A percentile compares a stretch with the other conserved stretches of the same genome.
Conservation (phyloP, 1,284 basidiomycete species). For the Cryptococcus sp. region DNA sequence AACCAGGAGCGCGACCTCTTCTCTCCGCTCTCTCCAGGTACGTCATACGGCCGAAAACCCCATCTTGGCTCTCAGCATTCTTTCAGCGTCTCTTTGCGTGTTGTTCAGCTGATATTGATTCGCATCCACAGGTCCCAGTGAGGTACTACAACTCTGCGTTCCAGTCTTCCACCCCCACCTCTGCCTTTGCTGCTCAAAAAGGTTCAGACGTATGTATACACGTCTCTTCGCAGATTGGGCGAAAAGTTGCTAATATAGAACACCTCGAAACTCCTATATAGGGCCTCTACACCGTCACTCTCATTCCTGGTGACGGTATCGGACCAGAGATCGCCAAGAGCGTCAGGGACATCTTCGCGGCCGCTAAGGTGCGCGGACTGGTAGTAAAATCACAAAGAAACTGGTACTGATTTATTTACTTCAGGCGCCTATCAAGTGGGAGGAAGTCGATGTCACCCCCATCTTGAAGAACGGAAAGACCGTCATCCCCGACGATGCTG, state of each 20-base stretch:
- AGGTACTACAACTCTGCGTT: slow-evolving; percentile 49
- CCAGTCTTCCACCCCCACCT: slow-evolving; percentile 63
- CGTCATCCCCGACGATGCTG: slow-evolving; percentile 89
- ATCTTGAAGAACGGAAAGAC: slow-evolving; percentile 94
- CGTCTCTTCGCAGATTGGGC: not conserved
- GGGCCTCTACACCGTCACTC: slow-evolving; percentile 79
- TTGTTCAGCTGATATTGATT: not conserved
- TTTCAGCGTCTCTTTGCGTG: no score
- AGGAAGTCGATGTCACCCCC: slow-evolving; percentile 96
- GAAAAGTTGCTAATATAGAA: slow-evolving; percentile 3
- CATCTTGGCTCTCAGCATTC: not conserved
- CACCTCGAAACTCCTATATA: slow-evolving; percentile 42
- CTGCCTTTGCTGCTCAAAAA: slow-evolving; percentile 85
- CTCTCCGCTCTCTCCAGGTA: slow-evolving; percentile 42
- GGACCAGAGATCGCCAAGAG: slow-evolving; percentile 97
- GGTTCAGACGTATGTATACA: slow-evolving; percentile 65
- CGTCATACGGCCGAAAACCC: slow-evolving; percentile 6
- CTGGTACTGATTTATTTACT: slow-evolving; percentile 1
- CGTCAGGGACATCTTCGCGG: slow-evolving; percentile 89
- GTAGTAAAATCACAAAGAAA: not conserved
- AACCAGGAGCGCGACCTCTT: slow-evolving; percentile 24
- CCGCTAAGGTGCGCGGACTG: slow-evolving; percentile 73
- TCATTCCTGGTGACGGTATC: slow-evolving; percentile 60
- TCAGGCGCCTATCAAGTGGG: slow-evolving; percentile 95
- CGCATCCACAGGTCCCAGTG: slow-evolving; percentile 21